phyloP scores from a whole-genome alignment of 2,329 filamentous ascomycete genomes.

The Xylariaceae sp. region DNA sequence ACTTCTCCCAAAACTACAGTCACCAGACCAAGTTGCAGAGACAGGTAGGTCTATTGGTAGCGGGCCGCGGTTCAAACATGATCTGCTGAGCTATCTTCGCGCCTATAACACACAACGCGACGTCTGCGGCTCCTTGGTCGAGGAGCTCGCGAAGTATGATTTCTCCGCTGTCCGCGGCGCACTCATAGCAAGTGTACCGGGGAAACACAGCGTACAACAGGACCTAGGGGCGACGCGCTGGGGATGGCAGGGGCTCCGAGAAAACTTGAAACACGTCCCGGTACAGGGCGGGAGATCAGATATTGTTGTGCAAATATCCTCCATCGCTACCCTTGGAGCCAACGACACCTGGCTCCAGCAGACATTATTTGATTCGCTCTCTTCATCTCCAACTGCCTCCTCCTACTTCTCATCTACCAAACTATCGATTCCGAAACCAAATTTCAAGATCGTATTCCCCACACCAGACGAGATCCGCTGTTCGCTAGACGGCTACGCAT shows the following conservation, averaged over 20 bases:
- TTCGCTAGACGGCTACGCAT: constrained; percentile 78
- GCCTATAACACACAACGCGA: constrained; percentile 67
- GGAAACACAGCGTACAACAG: constrained; percentile 60
- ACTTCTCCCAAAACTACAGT: constrained; percentile 60
- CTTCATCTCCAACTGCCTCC: constrained; percentile 31
- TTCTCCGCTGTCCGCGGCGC: constrained; percentile 73
- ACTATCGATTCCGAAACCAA: constrained; percentile 45
- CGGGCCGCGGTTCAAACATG: constrained; percentile 75
- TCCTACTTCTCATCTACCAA: constrained; percentile 5
- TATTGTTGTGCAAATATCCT: constrained; percentile 73
- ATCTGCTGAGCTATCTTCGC: constrained; percentile 74
- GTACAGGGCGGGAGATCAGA: constrained; percentile 49
- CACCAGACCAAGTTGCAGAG: constrained; percentile 10
- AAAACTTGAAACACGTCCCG: constrained; percentile 62
- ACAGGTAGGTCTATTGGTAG: constrained; percentile 54
- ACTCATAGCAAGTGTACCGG: constrained; percentile 80
- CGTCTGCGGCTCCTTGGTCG: constrained; percentile 60
- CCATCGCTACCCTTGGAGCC: constrained; percentile 77
- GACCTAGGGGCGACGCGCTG: constrained; percentile 63
- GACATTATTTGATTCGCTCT: constrained; percentile 62
- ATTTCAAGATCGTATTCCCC: constrained; percentile 78
- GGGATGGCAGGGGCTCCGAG: constrained; percentile 75
- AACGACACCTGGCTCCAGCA: constrained; percentile 74
- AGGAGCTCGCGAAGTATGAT: constrained; percentile 66
- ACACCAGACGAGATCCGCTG: constrained; percentile 77